Evolutionary conservation across 345 rosid species (phyloP), one percentile per base, ranked within the genome.

Genomic region (Eutrema heterophyllum): DNA sequence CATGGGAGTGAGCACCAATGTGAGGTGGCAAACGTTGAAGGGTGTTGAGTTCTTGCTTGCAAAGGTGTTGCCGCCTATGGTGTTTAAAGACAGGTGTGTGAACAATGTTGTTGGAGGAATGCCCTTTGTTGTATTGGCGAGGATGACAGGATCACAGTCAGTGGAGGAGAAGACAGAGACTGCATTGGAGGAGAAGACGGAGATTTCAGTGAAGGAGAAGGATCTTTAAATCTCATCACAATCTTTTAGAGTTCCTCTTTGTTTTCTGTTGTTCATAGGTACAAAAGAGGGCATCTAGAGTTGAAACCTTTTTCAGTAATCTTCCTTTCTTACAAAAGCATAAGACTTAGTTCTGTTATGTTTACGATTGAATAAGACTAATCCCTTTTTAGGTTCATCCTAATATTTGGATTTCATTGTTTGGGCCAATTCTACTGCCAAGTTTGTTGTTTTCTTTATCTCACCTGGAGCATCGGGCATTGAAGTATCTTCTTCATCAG

Each of bases 71-170:
- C 85, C 97, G 6, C 85, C 92, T 0, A 5, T 86, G 64, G 91
- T 71, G 5, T 96, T 96, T 73, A n/a, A 92, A 92, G 92, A 80
- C 85, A 83, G 99, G 72, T 82, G 89, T 79, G 67, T 78, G 63
- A 96, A 96, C 74, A 96, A 96, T 48, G 80, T 92, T 11, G 76
- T 90, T 41, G 97, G 99, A 5, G 99, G 99, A 6, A 81, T 92
- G 94, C 64, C 98, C 1, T 96, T 96, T 81, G 98, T 96, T 27
- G 43, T 86, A 5, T 67, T 96, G 71, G 99, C 97, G 12, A 90
- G 98, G 85, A 21, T 96, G 83, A 96, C 99, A 1, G 99, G 99
- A 5, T 82, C 99, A 6, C 99, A 96, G 79, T 83, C 90, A 14
- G 81, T 5, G 30, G 81, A 73, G 60, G 77, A 66, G 7, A 83